Evolutionary conservation across 1,139 yeast species (phyloP), one percentile per base, ranked within the genome.

Genomic region (Taphrina communis): DNA sequence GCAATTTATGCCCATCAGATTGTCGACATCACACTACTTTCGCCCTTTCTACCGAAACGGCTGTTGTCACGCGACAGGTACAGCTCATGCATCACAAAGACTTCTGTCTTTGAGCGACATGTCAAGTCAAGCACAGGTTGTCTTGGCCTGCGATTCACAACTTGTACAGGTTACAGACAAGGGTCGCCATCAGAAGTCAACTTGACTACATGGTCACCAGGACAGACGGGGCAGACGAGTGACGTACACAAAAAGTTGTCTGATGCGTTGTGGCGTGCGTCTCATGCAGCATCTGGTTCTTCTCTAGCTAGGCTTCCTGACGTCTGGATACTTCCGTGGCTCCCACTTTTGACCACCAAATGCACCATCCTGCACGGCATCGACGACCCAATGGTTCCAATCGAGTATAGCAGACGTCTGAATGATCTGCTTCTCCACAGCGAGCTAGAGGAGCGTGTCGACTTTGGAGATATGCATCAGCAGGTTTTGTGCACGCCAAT

Each of bases 341-440:
- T 53, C 14, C 42, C 58, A 9, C 21, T 53, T 1, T 17, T 53
- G 42, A 36, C 58, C 35, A 53, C 19, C 21, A 35, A 38, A 35
- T 53, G 35, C 21, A 31, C 25, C 7, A 38, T 53, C 9, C 11
- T 53, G 42, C 42, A 53, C 19, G 42, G 41, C 44, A 8, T 19
- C 8, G 21, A 9, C 2, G 58, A 53, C 17, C 42, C 25, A 2
- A 53, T 17, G 35, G 58, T 53, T 0, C 58, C 58, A 2, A 38
- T 38, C 21, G 58, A 53, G 19, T 53, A 53, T 21, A 35, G 42
- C 42, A 53, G 58, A 53, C 17, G 58, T 8, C 58, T 53, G 42
- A 53, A 38, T 17, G 42, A 35, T 8, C 25, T 53, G 19, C 42
- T 53, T 1, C 58, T 2, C 1, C 21, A 53, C 35, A 36, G 58